Base-by-base conservation (phyloP, 1,284 basidiomycete species). In the Clitocybe nebularis region DNA sequence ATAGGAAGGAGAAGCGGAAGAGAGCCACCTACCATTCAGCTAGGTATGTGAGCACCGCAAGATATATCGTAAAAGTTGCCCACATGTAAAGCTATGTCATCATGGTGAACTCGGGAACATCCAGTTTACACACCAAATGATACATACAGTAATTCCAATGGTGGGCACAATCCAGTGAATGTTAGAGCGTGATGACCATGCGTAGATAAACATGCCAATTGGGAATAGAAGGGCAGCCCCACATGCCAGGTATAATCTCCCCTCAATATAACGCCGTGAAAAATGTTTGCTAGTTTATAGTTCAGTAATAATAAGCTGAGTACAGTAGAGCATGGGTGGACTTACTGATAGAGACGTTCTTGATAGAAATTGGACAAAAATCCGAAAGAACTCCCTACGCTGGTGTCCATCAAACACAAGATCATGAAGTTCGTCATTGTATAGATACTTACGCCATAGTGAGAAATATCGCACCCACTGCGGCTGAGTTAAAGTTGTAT, bases 191-290 rank as follows among this genome's bases (percentile, higher is more conserved):
- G 74, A 76, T 32, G 70, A 76, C 79, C 73, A 85, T 0, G 70
- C 83, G 57, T 74, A 83, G 28, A 83, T 76, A 60, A 84, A 79
- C 69, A 85, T 82, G 6, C 77, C 78, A 1, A 70, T 55, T 0
- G 84, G 80, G 41, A 89, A 72, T 5, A 81, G 53, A 11, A 89
- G 45, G 0, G 75, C 84, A 0, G 81, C 85, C 6, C 72, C 58
- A 61, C 84, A 83, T 2, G 84, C 79, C 14, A 67, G 62, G 49
- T 84, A 88, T 19, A 92, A 62, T 7, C 87, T 72, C 0, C 87
- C 88, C 62, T 91, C 88, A 0, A 85, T 80, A 0, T 85, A 85
- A 30, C 72, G 63, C 10, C 54, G 69, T 1, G 63, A 59, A 13
- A 78, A 72, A 57, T 22, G 57, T 61, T 52, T 90, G 84, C 63